Evolutionary conservation across 2,329 filamentous ascomycete species (phyloP).

Genomic region (Monilinia vaccinii-corymbosi): DNA sequence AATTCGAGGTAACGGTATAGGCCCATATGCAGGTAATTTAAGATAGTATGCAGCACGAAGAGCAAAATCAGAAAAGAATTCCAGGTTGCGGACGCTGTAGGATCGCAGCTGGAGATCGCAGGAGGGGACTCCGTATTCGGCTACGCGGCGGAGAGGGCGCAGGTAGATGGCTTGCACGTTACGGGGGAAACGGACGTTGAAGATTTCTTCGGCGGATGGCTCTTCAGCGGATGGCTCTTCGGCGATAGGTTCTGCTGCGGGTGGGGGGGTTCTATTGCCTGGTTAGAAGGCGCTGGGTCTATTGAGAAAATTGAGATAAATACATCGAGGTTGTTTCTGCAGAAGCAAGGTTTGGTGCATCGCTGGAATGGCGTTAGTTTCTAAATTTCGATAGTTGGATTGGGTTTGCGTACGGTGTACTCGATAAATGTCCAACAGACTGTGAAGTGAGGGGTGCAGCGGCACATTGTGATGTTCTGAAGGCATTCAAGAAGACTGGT

Average conservation of each 20-base stretch:
- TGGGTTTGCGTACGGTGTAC: not conserved
- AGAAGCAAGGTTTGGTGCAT: not conserved
- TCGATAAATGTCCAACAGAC: not conserved
- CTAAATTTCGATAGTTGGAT: too few species aligned
- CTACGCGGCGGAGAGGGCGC: slow-evolving; percentile 66
- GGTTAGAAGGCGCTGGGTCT: not conserved
- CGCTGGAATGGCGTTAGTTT: not conserved
- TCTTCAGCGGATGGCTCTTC: not conserved
- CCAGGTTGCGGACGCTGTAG: slow-evolving; percentile 80
- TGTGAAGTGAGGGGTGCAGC: not conserved
- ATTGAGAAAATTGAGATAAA: not conserved
- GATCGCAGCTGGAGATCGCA: slow-evolving; percentile 91
- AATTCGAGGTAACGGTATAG: slow-evolving; percentile 76
- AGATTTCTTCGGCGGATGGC: not conserved
- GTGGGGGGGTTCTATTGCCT: slow-evolving; percentile 7
- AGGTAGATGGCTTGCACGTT: slow-evolving; percentile 81
- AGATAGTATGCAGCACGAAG: slow-evolving; percentile 92
- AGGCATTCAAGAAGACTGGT: slow-evolving; percentile 6
- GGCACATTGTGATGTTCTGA: slow-evolving; percentile 3
- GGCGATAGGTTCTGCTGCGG: not conserved
- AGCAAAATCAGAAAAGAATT: slow-evolving; percentile 92
- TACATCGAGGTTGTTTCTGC: not conserved
- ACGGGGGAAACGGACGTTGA: slow-evolving; percentile 54
- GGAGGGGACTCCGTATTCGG: slow-evolving; percentile 68
- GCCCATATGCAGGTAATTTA: slow-evolving; percentile 74